phyloP scores from a whole-genome alignment of 345 rosid species.

The Orychophragmus violaceus region DNA sequence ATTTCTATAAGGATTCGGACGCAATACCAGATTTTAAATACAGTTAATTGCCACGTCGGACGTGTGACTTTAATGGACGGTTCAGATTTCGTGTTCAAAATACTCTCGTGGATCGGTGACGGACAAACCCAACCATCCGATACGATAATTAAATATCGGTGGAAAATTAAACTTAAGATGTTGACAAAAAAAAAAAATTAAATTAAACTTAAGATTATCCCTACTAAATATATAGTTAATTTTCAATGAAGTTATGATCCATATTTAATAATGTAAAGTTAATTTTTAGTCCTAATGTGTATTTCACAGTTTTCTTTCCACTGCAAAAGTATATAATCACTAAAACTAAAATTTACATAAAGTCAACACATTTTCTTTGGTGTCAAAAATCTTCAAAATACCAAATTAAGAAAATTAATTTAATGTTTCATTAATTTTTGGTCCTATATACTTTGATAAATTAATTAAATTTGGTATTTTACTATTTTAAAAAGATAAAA shows the following conservation, averaged over 20 bases:
- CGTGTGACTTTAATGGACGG: slow-evolving; percentile 31
- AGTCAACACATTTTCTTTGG: too few species aligned
- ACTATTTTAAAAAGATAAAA: too few species aligned
- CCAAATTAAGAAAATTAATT: too few species aligned
- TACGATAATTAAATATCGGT: not conserved
- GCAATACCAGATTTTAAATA: slow-evolving; percentile 64
- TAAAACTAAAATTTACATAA: too few species aligned
- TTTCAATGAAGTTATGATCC: not conserved
- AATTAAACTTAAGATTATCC: not conserved
- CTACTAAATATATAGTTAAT: not conserved
- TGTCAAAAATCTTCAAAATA: too few species aligned
- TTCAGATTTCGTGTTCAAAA: slow-evolving; percentile 21
- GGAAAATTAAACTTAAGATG: not conserved
- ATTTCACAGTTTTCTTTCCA: too few species aligned
- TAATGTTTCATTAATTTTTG: too few species aligned
- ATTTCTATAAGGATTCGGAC: slow-evolving; percentile 39
- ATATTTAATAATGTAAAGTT: not conserved
- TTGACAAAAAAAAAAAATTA: too few species aligned
- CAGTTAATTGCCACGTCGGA: slow-evolving; percentile 53
- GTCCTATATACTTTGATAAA: too few species aligned
- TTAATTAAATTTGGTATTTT: too few species aligned
- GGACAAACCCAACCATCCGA: not conserved
- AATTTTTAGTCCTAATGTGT: too few species aligned
- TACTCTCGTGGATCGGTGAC: slow-evolving; percentile 21
- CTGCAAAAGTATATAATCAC: too few species aligned